A percentile compares a stretch with the other conserved stretches of the same genome.
phyloP scores from a whole-genome alignment of 1,284 basidiomycete genomes.

The Tylopilus orsonianus region DNA sequence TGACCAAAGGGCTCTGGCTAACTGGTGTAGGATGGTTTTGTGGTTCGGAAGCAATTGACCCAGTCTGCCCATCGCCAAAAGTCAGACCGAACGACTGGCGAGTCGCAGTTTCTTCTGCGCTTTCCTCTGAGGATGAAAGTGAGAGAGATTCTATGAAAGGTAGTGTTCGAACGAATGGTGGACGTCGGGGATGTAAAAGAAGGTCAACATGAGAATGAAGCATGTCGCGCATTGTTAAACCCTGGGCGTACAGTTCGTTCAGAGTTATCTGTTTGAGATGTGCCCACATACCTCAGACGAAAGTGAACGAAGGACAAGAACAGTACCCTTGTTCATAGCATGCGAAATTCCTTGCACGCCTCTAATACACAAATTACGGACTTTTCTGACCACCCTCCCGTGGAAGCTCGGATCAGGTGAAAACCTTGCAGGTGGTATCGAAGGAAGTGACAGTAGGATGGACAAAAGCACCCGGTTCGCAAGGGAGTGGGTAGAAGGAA shows the following conservation, averaged over 20 bases:
- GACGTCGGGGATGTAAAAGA: conserved; percentile 72
- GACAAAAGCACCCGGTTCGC: conserved; percentile 58
- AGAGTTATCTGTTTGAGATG: not conserved
- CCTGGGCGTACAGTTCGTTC: conserved; percentile 15
- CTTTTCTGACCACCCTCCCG: conserved; percentile 39
- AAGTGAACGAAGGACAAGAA: conserved; percentile 47
- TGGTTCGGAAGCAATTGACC: not conserved
- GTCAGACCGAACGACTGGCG: conserved; percentile 44
- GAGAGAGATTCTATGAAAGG: conserved; percentile 63
- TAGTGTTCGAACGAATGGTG: conserved; percentile 67
- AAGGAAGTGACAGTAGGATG: conserved; percentile 54
- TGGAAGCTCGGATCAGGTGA: conserved; percentile 55
- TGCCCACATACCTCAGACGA: conserved; percentile 27
- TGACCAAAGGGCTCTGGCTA: conserved; percentile 1
- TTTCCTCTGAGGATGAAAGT: conserved; percentile 60
- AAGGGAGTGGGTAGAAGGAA: conserved; percentile 56
- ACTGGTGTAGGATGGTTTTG: not conserved
- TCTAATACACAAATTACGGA: conserved; percentile 50
- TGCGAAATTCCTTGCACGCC: conserved; percentile 53
- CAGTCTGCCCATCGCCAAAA: conserved; percentile 6
- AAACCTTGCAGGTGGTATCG: conserved; percentile 52
- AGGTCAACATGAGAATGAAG: conserved; percentile 53
- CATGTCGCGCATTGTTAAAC: conserved; percentile 14
- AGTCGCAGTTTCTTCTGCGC: conserved; percentile 53
- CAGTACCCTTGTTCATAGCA: conserved; percentile 58